Percentiles rank a stretch among this genome's conserved stretches.
Conservation (phyloP, 495 filamentous ascomycete species). For the Copromyces sp. region DNA sequence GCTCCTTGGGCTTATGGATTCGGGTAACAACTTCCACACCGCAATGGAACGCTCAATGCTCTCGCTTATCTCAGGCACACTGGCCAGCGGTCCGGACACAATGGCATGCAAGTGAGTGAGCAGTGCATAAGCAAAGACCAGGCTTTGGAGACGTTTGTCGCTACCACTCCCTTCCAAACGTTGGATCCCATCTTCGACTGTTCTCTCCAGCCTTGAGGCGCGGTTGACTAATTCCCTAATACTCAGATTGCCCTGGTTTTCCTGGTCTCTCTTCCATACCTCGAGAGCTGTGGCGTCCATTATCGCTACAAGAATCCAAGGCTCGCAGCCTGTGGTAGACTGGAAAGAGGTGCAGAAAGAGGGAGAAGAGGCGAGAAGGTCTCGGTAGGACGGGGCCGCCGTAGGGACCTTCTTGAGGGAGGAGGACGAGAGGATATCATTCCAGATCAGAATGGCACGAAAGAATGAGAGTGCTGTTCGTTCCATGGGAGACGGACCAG, state of each 20-base stretch:
- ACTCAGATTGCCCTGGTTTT: neutral
- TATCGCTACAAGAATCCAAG: neutral
- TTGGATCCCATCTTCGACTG: neutral
- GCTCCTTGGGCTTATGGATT: neutral
- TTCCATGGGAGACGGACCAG: neutral
- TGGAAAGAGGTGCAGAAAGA: neutral
- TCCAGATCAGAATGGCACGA: conserved; percentile 1
- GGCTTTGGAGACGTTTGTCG: neutral
- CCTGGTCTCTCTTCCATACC: neutral
- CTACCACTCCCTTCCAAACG: neutral
- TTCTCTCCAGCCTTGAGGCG: neutral
- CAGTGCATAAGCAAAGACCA: neutral
- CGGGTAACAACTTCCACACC: neutral
- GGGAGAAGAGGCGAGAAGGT: neutral
- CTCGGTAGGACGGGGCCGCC: neutral
- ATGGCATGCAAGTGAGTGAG: conserved; percentile 1
- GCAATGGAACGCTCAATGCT: conserved; percentile 1
- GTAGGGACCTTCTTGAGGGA: neutral
- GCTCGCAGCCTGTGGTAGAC: neutral
- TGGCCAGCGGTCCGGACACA: neutral
- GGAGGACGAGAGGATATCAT: conserved; percentile 2
- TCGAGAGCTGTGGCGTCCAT: neutral
- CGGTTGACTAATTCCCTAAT: neutral
- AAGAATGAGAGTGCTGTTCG: neutral
- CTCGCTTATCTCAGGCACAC: neutral